These are phyloP conservation scores for Phytophthora boehmeriae DNA, from an alignment of 352 stramenopile species.

Conservation along the genomic window DNA sequence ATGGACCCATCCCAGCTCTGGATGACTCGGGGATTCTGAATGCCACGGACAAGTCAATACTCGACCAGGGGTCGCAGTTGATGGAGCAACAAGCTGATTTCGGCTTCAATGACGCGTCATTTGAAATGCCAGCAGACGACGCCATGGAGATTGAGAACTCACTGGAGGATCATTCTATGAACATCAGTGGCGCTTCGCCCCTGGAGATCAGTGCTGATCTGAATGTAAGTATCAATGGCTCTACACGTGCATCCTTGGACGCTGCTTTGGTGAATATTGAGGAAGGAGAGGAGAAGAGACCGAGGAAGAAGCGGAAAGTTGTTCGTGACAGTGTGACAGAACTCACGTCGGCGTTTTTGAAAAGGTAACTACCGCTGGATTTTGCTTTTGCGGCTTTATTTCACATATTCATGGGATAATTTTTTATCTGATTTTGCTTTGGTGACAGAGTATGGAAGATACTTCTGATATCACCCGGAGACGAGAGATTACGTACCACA, in stretches of 20 bases:
- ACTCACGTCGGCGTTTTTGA: conserved; percentile 74
- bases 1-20: conserved; percentile 47
- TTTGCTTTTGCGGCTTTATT: neutral
- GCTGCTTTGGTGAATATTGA: conserved; percentile 53
- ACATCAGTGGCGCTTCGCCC: conserved; percentile 41
- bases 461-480: conserved; percentile 75
- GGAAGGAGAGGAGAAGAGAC: conserved; percentile 41
- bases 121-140: conserved; percentile 49
- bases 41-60: conserved; percentile 53
- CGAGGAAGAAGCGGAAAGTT: conserved; percentile 87
- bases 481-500: conserved; percentile 49
- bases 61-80: conserved; percentile 37
- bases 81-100: conserved; percentile 53
- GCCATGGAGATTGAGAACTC: conserved; percentile 51
- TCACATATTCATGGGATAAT: neutral
- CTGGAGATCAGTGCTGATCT: conserved; percentile 76
- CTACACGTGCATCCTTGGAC: conserved; percentile 71
- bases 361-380: conserved; percentile 41
- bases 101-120: conserved; percentile 63
- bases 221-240: conserved; percentile 70
- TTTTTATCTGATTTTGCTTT: conserved; percentile 17
- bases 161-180: conserved; percentile 34
- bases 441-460: conserved; percentile 53
- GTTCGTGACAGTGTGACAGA: conserved; percentile 81
- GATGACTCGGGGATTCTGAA: conserved; percentile 66